Evolutionary conservation across 495 filamentous ascomycete genomes (phyloP), one percentile per base, ranked within the genome.

Genomic region (Xylaria nigripes): DNA sequence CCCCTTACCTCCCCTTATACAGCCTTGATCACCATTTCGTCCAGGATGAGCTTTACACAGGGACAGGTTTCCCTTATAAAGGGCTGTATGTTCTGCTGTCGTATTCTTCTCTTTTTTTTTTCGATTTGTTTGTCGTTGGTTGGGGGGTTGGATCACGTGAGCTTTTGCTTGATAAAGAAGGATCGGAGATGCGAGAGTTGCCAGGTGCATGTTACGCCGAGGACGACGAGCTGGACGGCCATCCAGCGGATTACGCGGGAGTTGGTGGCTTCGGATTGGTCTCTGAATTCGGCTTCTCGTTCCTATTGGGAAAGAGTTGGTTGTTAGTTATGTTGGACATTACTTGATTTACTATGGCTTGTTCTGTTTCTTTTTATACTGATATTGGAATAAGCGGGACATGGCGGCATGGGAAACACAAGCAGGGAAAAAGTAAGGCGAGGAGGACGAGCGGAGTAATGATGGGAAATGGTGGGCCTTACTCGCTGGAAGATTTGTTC

Each of bases 101-200:
- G 32, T 36, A 36, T 12, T 18, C 36, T 40, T 18, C 36, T 16
- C 18, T 40, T 13, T 34, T 15, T 34, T 34, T 15, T 13, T 18
- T 40, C 27, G 4, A 3, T 18, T 18, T 16, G 16, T 1, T 40
- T 40, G n/a, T 40, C 5, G 36, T 16, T 19, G 36, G n/a, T 7
- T 2, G 4, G 36, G 36, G 5, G 16, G 7, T 2, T n/a, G 10
- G 10, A 54, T 60, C 72, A 93, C 44, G 93, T 97, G 65, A 98
- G 79, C 77, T 98, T 98, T 76, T 98, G 93, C 81, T 98, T 98
- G 77, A 98, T 98, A 76, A 98, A 98, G 78, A 98, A 98, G 21
- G 88, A 86, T 51, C 93, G 78, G 50, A 98, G 80, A 70, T 97
- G 91, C 12, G 89, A 94, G 29, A 98, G 78, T 71, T 98, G 93